Percentiles rank a stretch among this genome's conserved stretches.
Conservation (phyloP, 805 yeast genomes). For the Wickerhamomyces chambardii region DNA sequence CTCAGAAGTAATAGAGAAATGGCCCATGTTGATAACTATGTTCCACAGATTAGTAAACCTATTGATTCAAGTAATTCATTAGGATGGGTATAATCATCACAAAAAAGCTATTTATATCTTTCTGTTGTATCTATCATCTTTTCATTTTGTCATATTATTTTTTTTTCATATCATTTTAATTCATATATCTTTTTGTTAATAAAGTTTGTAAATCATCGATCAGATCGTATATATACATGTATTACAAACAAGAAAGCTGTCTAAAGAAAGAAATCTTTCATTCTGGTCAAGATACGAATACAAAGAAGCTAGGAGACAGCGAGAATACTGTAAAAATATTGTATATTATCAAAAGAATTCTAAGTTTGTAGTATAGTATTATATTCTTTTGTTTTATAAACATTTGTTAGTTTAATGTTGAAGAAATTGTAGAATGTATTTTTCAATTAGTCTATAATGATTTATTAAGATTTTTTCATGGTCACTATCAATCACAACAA, state of each 20-base stretch:
- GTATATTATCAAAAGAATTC: too few relatives aligned
- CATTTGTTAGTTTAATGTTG: too few relatives aligned
- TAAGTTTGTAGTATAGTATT: too few relatives aligned
- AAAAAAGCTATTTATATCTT: neutral
- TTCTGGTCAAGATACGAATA: too few relatives aligned
- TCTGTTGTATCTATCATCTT: neutral
- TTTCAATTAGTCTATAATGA: constrained; percentile 11
- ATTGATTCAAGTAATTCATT: constrained; percentile 63
- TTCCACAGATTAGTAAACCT: constrained; percentile 54
- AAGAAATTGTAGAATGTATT: constrained; percentile 11
- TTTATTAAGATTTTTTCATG: constrained; percentile 20
- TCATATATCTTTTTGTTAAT: too few relatives aligned
- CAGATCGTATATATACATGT: too few relatives aligned
- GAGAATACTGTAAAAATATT: too few relatives aligned
- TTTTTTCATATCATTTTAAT: neutral
- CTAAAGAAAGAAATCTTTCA: too few relatives aligned
- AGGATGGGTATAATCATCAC: constrained; percentile 43
- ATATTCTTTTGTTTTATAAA: too few relatives aligned
- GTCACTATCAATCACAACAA: constrained; percentile 19
- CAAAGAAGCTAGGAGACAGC: too few relatives aligned
- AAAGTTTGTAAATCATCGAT: too few relatives aligned
- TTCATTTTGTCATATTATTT: neutral
- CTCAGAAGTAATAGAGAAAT: constrained; percentile 4
- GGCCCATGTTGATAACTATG: constrained; percentile 20
- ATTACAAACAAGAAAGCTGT: too few relatives aligned